A percentile compares a stretch with the other conserved stretches of the same genome.
Evolutionary conservation across 305 asterid species (phyloP).

Genomic region (Solanum chacoense): DNA sequence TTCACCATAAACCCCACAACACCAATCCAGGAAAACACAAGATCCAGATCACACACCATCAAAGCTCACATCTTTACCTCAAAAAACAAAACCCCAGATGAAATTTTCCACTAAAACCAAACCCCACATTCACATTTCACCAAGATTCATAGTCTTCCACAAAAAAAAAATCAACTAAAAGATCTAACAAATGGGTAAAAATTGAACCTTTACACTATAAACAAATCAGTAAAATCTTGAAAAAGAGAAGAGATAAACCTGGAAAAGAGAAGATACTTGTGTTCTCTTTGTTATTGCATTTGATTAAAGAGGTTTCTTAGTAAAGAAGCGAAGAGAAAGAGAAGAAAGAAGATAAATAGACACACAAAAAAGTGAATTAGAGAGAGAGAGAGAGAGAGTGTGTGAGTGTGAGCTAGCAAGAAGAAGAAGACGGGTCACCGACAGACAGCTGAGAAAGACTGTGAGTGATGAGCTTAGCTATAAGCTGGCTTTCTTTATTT

Average conservation of each 20-base stretch:
- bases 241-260: slow-evolving; percentile 1
- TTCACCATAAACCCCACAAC: slow-evolving; percentile 12
- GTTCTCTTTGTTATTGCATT: slow-evolving; percentile 3
- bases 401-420: slow-evolving; percentile 2
- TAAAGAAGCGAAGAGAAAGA: slow-evolving; percentile 30
- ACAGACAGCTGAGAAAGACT: slow-evolving; percentile 6
- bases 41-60: slow-evolving; percentile 28
- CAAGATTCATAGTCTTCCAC: neutral
- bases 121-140: neutral
- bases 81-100: slow-evolving; percentile 2
- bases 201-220: slow-evolving; percentile 23
- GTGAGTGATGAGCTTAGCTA: neutral
- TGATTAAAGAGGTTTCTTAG: slow-evolving; percentile 38
- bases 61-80: slow-evolving; percentile 9
- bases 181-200: neutral
- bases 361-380: neutral
- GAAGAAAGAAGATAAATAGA: neutral
- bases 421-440: slow-evolving; percentile 3
- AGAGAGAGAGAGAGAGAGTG: neutral
- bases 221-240: slow-evolving; percentile 17
- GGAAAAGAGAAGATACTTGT: slow-evolving; percentile 1
- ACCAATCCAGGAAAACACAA: slow-evolving; percentile 8
- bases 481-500: neutral
- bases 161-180: neutral
- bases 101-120: neutral